Evolutionary conservation across 2,329 filamentous ascomycete species (phyloP), one percentile per base, ranked within the genome.

Genomic region (Rachicladosporium sp.): DNA sequence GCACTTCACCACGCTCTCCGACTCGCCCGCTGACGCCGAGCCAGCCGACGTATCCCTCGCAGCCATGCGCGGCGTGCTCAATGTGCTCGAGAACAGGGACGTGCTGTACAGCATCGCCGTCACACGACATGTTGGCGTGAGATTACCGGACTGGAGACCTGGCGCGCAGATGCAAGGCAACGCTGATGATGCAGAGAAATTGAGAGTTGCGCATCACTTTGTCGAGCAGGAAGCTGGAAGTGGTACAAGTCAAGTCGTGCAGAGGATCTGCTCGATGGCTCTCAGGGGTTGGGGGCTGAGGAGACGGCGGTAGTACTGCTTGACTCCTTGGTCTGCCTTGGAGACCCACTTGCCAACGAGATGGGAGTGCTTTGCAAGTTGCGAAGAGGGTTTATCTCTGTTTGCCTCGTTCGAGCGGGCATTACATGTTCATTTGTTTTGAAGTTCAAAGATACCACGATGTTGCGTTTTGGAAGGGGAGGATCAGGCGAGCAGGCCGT

Each of bases 51-150:
- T 77, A 19, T 73, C 76, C 1, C 65, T 94, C 23, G 61, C 61
- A 4, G 70, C 71, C 37, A 74, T 86, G 59, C 78, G 85, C 27
- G 71, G 71, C 41, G 69, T 89, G 13, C 70, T 94, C 9, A 82
- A 86, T 49, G 81, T 81, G 35, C 74, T 80, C 15, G 88, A 95
- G 63, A 91, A 89, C 53, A 78, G 88, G 38, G 87, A 95, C 57
- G 80, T 94, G 11, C 74, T 95, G 41, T 94, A 94, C 62, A 91
- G 84, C 0, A 80, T 94, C 48, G 84, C 83, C 6, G 76, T 93
- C 40, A 78, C 82, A 10, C 78, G 86, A 19, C 77, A 88, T 46
- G 69, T 87, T 36, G 78, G 82, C 34, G 76, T 78, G 27, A 74
- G 77, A 10, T 55, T 65, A 43, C 57, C 61, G 10, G 63, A 65